Base-by-base conservation (phyloP, 495 filamentous ascomycete species). In the Penicillium egyptiacum region DNA sequence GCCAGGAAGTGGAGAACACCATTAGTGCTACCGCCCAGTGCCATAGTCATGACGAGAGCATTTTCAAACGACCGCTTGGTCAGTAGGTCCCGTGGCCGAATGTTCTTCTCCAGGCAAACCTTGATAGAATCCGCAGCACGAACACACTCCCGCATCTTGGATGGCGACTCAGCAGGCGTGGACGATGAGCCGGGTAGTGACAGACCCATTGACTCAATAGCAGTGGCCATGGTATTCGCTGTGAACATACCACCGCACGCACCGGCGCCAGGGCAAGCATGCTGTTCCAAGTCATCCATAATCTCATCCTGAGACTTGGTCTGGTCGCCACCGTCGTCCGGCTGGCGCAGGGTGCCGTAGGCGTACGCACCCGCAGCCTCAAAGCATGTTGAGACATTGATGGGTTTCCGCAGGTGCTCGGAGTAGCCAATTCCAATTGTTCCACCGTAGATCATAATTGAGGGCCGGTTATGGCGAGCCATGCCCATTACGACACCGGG, bases 181-280 rank as follows among this genome's bases (percentile, higher is more conserved):
- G 90, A 93, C 0, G 91, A 96, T 2, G 91, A 96, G 10, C 93
- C 93, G 0, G 94, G 93, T 16, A 97, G 79, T 3, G 85, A 86
- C 22, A 98, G 80, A 51, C 94, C 94, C 90, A 98, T 96, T 8
- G 91, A 89, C 71, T 98, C 94, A 60, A 98, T 91, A 14, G 92
- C 92, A 0, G 92, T 95, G 5, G 91, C 89, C 92, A 98, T 96
- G 2, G 94, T 97, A 71, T 98, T 98, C 53, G 94, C 94, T 3
- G 94, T 98, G 83, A 90, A 98, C 85, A 87, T 98, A 47, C 94
- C 94, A 60, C 94, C 94, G 64, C 94, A 98, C n/a, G 92, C 92
- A 31, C 93, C 93, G 14, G 89, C 86, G 14, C 90, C 91, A 23
- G 94, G 94, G 70, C 94, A 97, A 4, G 93, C 86, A 61, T 96